A percentile compares a stretch with the other conserved stretches of the same genome.
phyloP scores from a whole-genome alignment of 164 flowering plant genomes.

The Euptelea pleiosperma region DNA sequence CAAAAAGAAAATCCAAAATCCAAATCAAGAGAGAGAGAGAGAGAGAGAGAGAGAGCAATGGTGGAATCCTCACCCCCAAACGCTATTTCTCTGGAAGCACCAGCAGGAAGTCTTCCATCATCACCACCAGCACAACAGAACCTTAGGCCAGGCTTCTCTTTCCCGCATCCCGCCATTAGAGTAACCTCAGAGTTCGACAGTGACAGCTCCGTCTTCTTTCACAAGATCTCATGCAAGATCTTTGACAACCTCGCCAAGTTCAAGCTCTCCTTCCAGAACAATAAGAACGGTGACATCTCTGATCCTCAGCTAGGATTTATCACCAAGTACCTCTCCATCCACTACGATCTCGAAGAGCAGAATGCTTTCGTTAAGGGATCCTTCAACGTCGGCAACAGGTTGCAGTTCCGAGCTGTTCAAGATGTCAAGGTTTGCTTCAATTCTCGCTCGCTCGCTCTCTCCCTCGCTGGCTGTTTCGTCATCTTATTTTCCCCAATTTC shows the following conservation, averaged over 20 bases:
- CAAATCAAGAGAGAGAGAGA: not conserved
- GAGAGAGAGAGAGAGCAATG: constrained; percentile 11
- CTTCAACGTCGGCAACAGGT: constrained; percentile 41
- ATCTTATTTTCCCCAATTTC: too few species aligned
- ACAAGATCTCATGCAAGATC: constrained; percentile 84
- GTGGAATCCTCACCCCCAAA: constrained; percentile 6
- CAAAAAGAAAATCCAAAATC: not conserved
- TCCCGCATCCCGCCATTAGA: constrained; percentile 53
- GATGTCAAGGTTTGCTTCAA: constrained; percentile 67
- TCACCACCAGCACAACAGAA: constrained; percentile 5
- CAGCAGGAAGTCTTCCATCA: too few species aligned
- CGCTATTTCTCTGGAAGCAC: constrained; percentile 6
- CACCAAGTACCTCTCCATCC: constrained; percentile 57
- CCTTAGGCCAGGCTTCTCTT: constrained; percentile 28
- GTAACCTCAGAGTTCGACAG: constrained; percentile 88
- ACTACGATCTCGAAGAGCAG: constrained; percentile 63
- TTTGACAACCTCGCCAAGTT: constrained; percentile 75
- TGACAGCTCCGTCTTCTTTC: constrained; percentile 56
- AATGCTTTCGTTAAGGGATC: constrained; percentile 51
- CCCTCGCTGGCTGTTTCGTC: too few species aligned
- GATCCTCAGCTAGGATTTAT: constrained; percentile 51
- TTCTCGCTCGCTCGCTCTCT: not conserved
- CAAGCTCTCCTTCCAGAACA: constrained; percentile 62
- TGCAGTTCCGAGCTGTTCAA: constrained; percentile 55
- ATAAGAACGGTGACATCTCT: constrained; percentile 48